Conservation (phyloP, 1,139 yeast genomes). For the Diutina siamensis region DNA sequence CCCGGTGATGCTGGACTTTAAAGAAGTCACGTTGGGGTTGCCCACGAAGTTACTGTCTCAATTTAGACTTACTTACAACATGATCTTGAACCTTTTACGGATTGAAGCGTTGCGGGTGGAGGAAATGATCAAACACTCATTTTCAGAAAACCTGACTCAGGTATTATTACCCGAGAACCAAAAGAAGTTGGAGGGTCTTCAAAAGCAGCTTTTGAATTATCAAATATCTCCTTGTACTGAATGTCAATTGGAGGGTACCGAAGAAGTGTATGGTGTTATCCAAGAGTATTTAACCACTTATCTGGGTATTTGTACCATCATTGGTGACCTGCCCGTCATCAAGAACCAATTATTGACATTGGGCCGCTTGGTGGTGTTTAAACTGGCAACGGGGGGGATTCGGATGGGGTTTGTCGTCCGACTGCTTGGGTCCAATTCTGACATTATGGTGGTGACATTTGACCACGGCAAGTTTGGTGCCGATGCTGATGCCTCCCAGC, state of each 20-base stretch:
- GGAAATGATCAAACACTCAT: slow-evolving; percentile 94
- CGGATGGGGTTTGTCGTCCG: slow-evolving; percentile 46
- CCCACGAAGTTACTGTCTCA: slow-evolving; percentile 88
- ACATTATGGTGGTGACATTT: slow-evolving; percentile 30
- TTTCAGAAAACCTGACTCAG: slow-evolving; percentile 85
- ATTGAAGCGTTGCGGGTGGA: slow-evolving; percentile 92
- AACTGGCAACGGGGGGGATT: slow-evolving; percentile 30
- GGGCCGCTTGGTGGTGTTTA: slow-evolving; percentile 55
- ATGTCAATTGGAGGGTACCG: slow-evolving; percentile 28
- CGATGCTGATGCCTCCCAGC: slow-evolving; percentile 16
- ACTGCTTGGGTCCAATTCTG: slow-evolving; percentile 19
- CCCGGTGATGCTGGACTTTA: slow-evolving; percentile 46
- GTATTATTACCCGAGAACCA: slow-evolving; percentile 81
- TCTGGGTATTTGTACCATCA: slow-evolving; percentile 34
- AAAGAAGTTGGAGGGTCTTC: slow-evolving; percentile 43
- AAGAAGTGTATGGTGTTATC: slow-evolving; percentile 32
- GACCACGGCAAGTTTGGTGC: slow-evolving; percentile 32
- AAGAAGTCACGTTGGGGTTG: slow-evolving; percentile 72
- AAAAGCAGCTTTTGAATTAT: slow-evolving; percentile 31
- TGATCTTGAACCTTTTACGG: slow-evolving; percentile 84
- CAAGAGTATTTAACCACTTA: slow-evolving; percentile 33
- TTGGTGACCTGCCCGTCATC: slow-evolving; percentile 34
- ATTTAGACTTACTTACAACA: slow-evolving; percentile 86
- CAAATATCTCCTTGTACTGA: slow-evolving; percentile 18
- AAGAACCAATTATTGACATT: slow-evolving; percentile 31